Percentiles rank a stretch among this genome's conserved stretches.
Evolutionary conservation across 179 eudicot genomes (phyloP).

Genomic region (Amaranthus tricolor): DNA sequence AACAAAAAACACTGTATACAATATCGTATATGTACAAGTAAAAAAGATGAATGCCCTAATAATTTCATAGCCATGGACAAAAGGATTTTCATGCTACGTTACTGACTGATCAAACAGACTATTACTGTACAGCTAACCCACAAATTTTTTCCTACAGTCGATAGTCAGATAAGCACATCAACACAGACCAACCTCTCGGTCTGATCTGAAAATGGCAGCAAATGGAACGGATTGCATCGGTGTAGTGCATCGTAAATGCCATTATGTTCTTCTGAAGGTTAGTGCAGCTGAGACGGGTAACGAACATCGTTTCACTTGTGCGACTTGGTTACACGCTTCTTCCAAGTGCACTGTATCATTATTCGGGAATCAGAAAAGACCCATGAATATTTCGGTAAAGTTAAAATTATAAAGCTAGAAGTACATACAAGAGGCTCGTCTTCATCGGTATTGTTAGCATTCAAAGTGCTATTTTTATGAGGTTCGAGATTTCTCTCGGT

Average conservation of each 20-base stretch:
- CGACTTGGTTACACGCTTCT: constrained; percentile 53
- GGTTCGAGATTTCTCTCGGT: constrained; percentile 24
- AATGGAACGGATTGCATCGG: constrained; percentile 11
- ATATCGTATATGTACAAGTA: constrained; percentile 30
- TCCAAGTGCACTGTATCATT: constrained; percentile 69
- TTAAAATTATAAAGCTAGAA: not conserved
- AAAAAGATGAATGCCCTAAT: constrained; percentile 6
- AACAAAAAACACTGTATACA: constrained; percentile 16
- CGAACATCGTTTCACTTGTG: constrained; percentile 31
- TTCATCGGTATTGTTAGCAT: constrained; percentile 48
- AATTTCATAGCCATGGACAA: constrained; percentile 21
- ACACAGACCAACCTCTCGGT: constrained; percentile 16
- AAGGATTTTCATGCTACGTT: constrained; percentile 29
- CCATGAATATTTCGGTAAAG: not conserved
- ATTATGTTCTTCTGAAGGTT: constrained; percentile 9
- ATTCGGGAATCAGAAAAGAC: constrained; percentile 11
- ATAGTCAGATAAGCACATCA: constrained; percentile 11
- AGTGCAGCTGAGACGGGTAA: constrained; percentile 11
- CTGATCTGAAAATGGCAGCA: constrained; percentile 9
- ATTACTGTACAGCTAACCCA: constrained; percentile 30
- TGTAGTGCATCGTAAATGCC: constrained; percentile 2
- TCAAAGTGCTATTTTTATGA: constrained; percentile 23
- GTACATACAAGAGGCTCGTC: constrained; percentile 74
- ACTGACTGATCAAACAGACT: constrained; percentile 32
- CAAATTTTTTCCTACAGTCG: constrained; percentile 24